These are phyloP conservation scores for Boletus rex-veris DNA, from an alignment of 768 basidiomycete species.

Conservation along the genomic window DNA sequence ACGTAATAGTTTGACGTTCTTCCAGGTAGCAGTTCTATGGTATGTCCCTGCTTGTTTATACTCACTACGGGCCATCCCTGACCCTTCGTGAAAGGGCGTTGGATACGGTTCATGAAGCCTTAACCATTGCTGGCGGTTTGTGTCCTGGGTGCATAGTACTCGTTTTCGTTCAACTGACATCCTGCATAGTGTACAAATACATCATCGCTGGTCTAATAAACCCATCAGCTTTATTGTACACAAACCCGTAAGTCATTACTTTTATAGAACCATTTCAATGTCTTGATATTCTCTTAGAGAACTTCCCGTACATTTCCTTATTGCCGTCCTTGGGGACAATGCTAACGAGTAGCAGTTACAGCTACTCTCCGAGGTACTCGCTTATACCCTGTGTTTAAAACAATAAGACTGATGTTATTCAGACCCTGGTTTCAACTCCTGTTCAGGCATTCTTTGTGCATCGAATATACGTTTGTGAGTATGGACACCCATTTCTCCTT, in stretches of 20 bases:
- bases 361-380: not conserved
- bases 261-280: not conserved
- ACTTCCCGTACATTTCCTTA: not conserved
- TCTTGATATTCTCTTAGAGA: not conserved
- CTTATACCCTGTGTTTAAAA: not conserved
- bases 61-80: not conserved
- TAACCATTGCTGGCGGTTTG: constrained; percentile 8
- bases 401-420: not conserved
- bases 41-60: not conserved
- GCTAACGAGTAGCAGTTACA: not conserved
- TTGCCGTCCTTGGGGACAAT: not conserved
- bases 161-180: not conserved
- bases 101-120: constrained; percentile 12
- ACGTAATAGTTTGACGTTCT: not conserved
- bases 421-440: not conserved
- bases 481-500: not conserved
- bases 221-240: not conserved
- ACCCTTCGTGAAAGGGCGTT: constrained; percentile 4
- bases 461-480: not conserved
- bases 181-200: not conserved
- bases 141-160: not conserved
- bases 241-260: not conserved
- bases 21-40: constrained; percentile 12
- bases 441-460: not conserved
- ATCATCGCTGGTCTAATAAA: not conserved